Evolutionary conservation across 306 rosid genomes (phyloP).

Genomic region (Betula pendula): DNA sequence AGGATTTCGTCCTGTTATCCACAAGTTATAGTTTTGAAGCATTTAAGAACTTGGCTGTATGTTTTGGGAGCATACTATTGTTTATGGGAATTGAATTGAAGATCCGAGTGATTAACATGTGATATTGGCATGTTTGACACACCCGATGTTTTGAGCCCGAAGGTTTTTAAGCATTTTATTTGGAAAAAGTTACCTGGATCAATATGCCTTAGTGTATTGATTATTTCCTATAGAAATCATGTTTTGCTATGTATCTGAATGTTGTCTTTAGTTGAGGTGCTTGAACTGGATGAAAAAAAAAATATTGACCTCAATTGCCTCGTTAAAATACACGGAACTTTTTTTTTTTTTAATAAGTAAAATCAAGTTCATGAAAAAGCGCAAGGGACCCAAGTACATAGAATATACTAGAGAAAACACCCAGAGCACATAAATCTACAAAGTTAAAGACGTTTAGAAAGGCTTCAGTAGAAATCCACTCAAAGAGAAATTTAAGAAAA

Average conservation of each 20-base stretch:
- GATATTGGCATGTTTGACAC: neutral
- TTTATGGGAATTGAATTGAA: neutral
- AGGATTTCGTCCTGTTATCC: neutral
- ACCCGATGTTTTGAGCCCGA: neutral
- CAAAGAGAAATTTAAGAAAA: too few relatives aligned
- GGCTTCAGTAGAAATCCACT: too few relatives aligned
- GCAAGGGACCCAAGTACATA: too few relatives aligned
- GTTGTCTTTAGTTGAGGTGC: neutral
- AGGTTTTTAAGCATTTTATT: neutral
- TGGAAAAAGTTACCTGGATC: neutral
- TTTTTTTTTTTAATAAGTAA: too few relatives aligned
- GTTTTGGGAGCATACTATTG: neutral
- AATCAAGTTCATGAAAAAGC: too few relatives aligned
- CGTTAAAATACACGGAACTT: too few relatives aligned
- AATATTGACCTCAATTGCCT: too few relatives aligned
- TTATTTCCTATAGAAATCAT: neutral
- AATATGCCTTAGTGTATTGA: neutral
- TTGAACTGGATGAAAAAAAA: slow-evolving; percentile 4
- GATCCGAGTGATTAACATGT: neutral
- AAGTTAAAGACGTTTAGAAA: too few relatives aligned
- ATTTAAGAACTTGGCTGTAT: neutral
- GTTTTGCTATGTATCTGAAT: neutral
- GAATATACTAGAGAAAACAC: too few relatives aligned
- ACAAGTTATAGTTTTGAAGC: neutral
- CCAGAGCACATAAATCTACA: too few relatives aligned